Base-by-base conservation (phyloP, 257 asterid genomes). In the Misopates orontium region DNA sequence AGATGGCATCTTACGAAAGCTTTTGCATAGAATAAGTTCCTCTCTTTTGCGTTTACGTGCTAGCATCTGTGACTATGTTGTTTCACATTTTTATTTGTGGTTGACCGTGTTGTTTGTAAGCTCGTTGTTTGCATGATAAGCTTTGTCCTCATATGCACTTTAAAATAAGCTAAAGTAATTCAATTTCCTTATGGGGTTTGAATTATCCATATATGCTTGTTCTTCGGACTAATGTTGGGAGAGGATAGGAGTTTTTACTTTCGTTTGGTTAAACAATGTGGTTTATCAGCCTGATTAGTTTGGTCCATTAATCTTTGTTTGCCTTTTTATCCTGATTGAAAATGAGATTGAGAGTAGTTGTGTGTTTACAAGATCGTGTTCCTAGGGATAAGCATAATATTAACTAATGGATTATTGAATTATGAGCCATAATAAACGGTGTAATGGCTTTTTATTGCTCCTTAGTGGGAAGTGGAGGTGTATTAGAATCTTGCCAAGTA, bases 11-110 rank as follows among this genome's bases (percentile, higher is more conserved):
- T 44, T 39, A 17, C 32, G 22, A 12, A 17, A 60, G n/a, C 49
- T 47, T 62, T 54, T 52, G 20, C 32, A 22, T 61, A 59, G 79
- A 58, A 69, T 36, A 75, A 55, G 24, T 64, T 69, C 72, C 56
- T 59, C 24, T 58, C 1, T 48, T 55, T 55, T 56, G 28, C 31
- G 8, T 48, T 22, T 39, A 23, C 40, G 5, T 41, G n/a, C n/a
- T n/a, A n/a, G n/a, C 13, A 41, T 2, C 13, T 41, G 8, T 41
- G 6, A 41, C 3, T 41, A 41, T 9, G 48, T 41, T 41, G 12
- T 41, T 41, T 41, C 48, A 14, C 13, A 41, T 41, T 41, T 41
- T 9, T n/a, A 41, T 2, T 41, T 13, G 9, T 10, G 48, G 13
- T 42, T 10, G 11, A 10, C 48, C 13, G 48, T 10, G 48, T 10